Conservation (phyloP, 1,139 yeast genomes). For the Geotrichum bryndzae region DNA sequence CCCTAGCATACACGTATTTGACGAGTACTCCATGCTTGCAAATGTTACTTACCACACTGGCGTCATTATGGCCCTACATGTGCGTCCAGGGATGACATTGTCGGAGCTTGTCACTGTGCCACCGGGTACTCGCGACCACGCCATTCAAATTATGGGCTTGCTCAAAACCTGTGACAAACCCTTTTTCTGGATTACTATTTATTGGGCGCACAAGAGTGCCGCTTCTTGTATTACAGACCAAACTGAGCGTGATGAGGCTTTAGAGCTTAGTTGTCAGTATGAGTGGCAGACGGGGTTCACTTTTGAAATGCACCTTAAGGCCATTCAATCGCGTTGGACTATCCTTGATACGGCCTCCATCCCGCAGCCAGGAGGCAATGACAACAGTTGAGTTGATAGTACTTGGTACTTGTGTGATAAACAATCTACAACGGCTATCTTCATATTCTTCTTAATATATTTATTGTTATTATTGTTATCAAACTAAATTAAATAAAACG, state of each 20-base stretch:
- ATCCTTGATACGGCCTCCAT: conserved; percentile 8
- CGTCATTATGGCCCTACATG: conserved; percentile 9
- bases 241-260: conserved; percentile 15
- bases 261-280: conserved; percentile 15
- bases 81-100: conserved; percentile 8
- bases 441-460: background rate
- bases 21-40: conserved; percentile 8
- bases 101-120: conserved; percentile 10
- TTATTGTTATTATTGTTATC: background rate
- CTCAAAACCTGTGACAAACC: conserved; percentile 13
- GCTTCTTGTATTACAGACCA: conserved; percentile 10
- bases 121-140: conserved; percentile 13
- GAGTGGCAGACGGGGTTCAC: conserved; percentile 19
- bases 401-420: background rate
- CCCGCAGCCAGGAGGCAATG: background rate
- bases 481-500: background rate
- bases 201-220: conserved; percentile 17
- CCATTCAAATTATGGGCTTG: conserved; percentile 13
- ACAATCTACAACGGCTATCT: background rate
- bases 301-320: conserved; percentile 8
- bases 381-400: background rate
- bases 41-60: conserved; percentile 15
- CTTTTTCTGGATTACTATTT: conserved; percentile 10
- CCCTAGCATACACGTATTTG: conserved; percentile 8
- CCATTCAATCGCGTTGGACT: conserved; percentile 15